Evolutionary conservation across 2,329 filamentous ascomycete species (phyloP).

Genomic region (Capronia americana): DNA sequence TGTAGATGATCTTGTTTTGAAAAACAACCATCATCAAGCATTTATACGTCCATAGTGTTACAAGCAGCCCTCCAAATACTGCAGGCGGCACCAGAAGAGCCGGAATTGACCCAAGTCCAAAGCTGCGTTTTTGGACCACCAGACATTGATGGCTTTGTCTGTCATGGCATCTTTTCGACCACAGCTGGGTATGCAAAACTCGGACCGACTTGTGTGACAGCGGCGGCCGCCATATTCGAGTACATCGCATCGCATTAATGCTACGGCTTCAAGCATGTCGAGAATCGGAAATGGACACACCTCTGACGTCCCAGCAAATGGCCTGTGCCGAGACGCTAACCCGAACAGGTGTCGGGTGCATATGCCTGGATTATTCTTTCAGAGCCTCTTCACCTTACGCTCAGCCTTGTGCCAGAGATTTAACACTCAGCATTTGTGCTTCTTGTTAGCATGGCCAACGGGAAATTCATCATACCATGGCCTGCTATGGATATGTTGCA

Average conservation of each 20-base stretch:
- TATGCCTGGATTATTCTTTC: not conserved
- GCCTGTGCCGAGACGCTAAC: not conserved
- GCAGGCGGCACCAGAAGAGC: slow-evolving; percentile 67
- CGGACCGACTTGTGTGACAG: not conserved
- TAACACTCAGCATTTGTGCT: not conserved
- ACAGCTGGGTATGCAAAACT: not conserved
- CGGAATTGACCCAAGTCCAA: slow-evolving; percentile 45
- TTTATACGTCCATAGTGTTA: slow-evolving; percentile 68
- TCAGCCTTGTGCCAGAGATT: not conserved
- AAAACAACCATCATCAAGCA: slow-evolving; percentile 77
- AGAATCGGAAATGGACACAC: not conserved
- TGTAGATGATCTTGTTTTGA: slow-evolving; percentile 83
- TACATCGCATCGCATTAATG: slow-evolving; percentile 19
- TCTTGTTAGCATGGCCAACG: not conserved
- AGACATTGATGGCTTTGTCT: too few relatives aligned
- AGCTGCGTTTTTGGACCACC: slow-evolving; percentile 20
- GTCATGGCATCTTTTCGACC: slow-evolving; percentile 1
- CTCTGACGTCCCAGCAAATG: not conserved
- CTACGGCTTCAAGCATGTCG: not conserved
- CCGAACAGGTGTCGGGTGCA: not conserved
- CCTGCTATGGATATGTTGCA: not conserved
- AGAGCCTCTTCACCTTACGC: not conserved
- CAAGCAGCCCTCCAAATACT: slow-evolving; percentile 69
- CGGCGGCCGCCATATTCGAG: slow-evolving; percentile 3
- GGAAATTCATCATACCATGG: not conserved